Conservation (phyloP, 2,329 filamentous ascomycete species). For the Phaeosphaeriaceae sp. region DNA sequence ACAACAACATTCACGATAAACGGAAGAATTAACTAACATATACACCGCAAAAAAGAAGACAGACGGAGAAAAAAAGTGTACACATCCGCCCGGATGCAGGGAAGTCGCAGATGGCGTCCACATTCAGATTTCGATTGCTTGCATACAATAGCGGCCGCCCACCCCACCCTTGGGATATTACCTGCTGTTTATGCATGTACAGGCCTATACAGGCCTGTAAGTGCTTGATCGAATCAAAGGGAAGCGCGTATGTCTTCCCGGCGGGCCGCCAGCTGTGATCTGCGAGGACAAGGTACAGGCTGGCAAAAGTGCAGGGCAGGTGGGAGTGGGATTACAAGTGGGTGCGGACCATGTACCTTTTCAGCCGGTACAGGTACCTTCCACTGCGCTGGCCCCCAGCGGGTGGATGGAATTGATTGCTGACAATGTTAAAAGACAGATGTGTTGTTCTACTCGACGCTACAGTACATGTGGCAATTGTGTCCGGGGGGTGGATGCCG, state of each 20-base stretch:
- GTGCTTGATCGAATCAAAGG: slow-evolving; percentile 24
- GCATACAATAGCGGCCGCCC: slow-evolving; percentile 32
- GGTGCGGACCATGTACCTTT: slow-evolving; percentile 40
- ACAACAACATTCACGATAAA: too few species aligned
- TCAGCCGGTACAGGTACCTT: slow-evolving; percentile 46
- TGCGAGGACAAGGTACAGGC: slow-evolving; percentile 44
- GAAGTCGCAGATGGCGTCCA: slow-evolving; percentile 22
- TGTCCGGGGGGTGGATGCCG: slow-evolving; percentile 27
- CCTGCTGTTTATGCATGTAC: slow-evolving; percentile 36
- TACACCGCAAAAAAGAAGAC: neutral
- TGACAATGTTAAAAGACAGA: slow-evolving; percentile 31
- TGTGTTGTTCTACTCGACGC: slow-evolving; percentile 15
- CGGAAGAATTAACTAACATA: too few species aligned
- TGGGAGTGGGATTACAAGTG: slow-evolving; percentile 38
- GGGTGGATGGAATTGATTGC: slow-evolving; percentile 40
- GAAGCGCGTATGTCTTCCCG: slow-evolving; percentile 41
- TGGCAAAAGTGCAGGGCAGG: slow-evolving; percentile 39
- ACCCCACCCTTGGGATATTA: slow-evolving; percentile 27
- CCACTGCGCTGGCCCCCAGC: slow-evolving; percentile 26
- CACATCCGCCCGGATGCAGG: slow-evolving; percentile 25
- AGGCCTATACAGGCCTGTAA: slow-evolving; percentile 34
- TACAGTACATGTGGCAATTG: slow-evolving; percentile 31
- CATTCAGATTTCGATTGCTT: slow-evolving; percentile 34
- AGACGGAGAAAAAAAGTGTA: neutral
- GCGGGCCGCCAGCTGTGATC: slow-evolving; percentile 44